A percentile compares a stretch with the other conserved stretches of the same genome.
Conservation (phyloP, 495 filamentous ascomycete genomes). For the Xylona heveae region DNA sequence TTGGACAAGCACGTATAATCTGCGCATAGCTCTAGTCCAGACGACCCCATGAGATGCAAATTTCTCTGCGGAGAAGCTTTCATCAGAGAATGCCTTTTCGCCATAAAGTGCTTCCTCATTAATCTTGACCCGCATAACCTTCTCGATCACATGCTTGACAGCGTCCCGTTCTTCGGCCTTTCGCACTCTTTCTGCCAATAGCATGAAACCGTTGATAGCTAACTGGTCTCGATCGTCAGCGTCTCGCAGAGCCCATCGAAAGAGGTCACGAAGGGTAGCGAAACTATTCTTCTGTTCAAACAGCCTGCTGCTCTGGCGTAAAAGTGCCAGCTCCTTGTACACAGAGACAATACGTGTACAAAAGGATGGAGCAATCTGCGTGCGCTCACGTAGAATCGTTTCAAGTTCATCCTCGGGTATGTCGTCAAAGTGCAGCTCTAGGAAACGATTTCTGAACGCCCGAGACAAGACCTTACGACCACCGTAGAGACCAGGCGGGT, state of each 20-base stretch:
- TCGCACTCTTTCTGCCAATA: constrained; percentile 84
- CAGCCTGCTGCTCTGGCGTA: constrained; percentile 71
- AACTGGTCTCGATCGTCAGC: constrained; percentile 74
- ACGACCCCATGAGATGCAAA: constrained; percentile 42
- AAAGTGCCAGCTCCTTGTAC: constrained; percentile 70
- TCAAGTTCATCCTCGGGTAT: constrained; percentile 93
- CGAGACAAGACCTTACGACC: constrained; percentile 82
- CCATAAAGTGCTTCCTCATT: constrained; percentile 54
- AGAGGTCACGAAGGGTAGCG: constrained; percentile 88
- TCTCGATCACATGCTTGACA: constrained; percentile 77
- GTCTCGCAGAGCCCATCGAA: constrained; percentile 81
- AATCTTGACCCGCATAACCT: constrained; percentile 73
- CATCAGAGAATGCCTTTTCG: constrained; percentile 18
- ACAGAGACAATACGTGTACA: constrained; percentile 80
- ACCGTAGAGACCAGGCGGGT: constrained; percentile 88
- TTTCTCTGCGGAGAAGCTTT: constrained; percentile 5
- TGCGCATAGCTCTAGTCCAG: constrained; percentile 88
- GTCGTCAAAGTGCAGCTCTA: constrained; percentile 95
- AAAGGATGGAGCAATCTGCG: constrained; percentile 76
- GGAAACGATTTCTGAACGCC: constrained; percentile 89
- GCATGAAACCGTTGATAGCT: constrained; percentile 84
- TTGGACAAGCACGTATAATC: constrained; percentile 68
- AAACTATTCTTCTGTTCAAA: constrained; percentile 98
- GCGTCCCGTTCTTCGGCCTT: constrained; percentile 66
- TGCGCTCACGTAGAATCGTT: constrained; percentile 71